Conservation (phyloP, 164 flowering plant species). For the Macadamia integrifolia region DNA sequence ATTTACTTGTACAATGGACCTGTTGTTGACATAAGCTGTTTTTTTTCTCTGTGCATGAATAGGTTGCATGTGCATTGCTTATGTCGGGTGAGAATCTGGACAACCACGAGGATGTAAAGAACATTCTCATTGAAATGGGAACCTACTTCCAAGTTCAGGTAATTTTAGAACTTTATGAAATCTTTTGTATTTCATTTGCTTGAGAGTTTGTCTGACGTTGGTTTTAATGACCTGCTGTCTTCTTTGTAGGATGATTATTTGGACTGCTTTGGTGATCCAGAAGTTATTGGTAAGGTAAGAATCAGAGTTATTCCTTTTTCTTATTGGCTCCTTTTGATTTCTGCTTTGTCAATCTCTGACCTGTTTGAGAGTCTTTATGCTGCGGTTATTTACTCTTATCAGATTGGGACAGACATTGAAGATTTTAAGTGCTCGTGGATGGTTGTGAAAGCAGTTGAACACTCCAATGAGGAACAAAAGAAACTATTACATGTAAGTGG, state of each 20-base stretch:
- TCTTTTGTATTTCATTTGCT: neutral
- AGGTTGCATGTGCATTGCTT: conserved; percentile 98
- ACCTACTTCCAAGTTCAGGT: conserved; percentile 99
- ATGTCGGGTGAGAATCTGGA: conserved; percentile 84
- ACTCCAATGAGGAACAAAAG: conserved; percentile 65
- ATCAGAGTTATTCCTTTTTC: neutral
- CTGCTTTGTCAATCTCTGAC: neutral
- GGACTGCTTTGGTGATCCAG: conserved; percentile 88
- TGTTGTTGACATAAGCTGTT: neutral
- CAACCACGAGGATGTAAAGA: conserved; percentile 59
- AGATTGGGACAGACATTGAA: conserved; percentile 99
- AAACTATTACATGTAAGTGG: conserved; percentile 59
- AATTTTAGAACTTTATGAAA: conserved; percentile 3
- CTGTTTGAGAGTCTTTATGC: conserved; percentile 5
- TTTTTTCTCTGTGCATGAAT: neutral
- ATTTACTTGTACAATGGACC: no score
- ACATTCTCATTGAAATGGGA: conserved; percentile 89
- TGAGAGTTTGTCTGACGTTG: neutral
- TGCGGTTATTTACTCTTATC: conserved; percentile 13
- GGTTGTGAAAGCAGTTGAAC: conserved; percentile 89
- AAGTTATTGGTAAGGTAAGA: conserved; percentile 84
- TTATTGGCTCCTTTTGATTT: neutral
- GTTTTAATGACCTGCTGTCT: neutral
- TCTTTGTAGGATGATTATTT: conserved; percentile 77
- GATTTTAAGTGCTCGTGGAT: conserved; percentile 98